Conservation (phyloP, 2,329 filamentous ascomycete species). For the Paecilomyces sp. region DNA sequence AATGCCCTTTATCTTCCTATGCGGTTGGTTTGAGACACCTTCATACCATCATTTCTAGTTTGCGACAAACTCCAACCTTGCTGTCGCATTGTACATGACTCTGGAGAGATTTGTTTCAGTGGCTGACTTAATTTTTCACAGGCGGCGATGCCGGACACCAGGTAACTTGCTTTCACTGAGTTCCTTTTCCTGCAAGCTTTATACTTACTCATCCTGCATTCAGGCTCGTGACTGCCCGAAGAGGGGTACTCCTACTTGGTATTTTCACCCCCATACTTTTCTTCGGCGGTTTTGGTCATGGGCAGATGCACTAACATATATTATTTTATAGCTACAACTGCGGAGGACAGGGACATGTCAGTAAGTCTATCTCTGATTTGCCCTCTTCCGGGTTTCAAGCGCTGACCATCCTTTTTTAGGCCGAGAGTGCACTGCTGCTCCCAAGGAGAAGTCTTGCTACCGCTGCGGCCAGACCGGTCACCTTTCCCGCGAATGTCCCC, state of each 20-base stretch:
- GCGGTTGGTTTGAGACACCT: not conserved
- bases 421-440: slow-evolving; percentile 83
- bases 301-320: slow-evolving; percentile 9
- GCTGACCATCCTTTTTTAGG: slow-evolving; percentile 40
- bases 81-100: not conserved
- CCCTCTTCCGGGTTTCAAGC: slow-evolving; percentile 5
- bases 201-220: slow-evolving; percentile 10
- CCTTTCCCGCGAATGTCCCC: slow-evolving; percentile 72
- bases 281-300: not conserved
- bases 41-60: not conserved
- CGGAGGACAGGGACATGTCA: slow-evolving; percentile 69
- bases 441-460: slow-evolving; percentile 73
- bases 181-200: not conserved
- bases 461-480: slow-evolving; percentile 70
- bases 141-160: slow-evolving; percentile 69
- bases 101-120: slow-evolving; percentile 1
- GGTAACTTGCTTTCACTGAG: slow-evolving; percentile 45
- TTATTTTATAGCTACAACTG: slow-evolving; percentile 65
- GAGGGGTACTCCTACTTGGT: slow-evolving; percentile 78
- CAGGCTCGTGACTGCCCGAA: slow-evolving; percentile 81
- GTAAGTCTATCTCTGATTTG: slow-evolving; percentile 42
- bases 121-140: slow-evolving; percentile 30
- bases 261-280: slow-evolving; percentile 27
- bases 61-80: not conserved
- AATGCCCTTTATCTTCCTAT: not conserved